These are phyloP conservation scores for Fusarium mexicanum DNA, from an alignment of 2,329 filamentous ascomycete genomes.

Conservation along the genomic window DNA sequence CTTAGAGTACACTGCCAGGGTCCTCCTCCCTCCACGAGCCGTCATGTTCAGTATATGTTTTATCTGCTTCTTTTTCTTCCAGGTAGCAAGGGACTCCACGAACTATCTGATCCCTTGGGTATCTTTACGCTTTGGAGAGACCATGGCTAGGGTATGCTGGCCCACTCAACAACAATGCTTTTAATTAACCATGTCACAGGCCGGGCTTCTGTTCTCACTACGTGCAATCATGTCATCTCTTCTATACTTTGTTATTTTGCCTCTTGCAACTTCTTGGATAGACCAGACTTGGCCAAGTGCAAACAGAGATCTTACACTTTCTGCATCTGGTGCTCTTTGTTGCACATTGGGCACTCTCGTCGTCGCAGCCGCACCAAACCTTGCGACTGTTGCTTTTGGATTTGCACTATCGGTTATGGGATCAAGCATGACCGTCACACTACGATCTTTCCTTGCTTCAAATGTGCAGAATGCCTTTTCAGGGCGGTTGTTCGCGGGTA, in stretches of 20 bases:
- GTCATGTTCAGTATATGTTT: background rate
- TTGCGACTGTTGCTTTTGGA: background rate
- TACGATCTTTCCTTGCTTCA: background rate
- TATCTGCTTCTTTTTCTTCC: constrained; percentile 1
- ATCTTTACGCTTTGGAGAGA: background rate
- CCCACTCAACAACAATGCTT: rapidly evolving
- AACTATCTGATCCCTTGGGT: background rate
- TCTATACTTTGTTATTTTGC: background rate
- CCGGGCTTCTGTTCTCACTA: background rate
- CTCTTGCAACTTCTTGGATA: background rate
- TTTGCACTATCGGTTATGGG: background rate
- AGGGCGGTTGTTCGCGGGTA: background rate
- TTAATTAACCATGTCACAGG: background rate
- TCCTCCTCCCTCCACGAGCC: background rate
- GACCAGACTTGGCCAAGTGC: background rate
- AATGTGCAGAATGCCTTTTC: background rate
- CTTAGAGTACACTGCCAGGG: no score
- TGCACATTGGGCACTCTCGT: background rate
- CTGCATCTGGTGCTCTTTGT: background rate
- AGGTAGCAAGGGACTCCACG: background rate
- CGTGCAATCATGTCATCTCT: background rate
- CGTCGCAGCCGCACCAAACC: background rate
- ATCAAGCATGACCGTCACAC: background rate
- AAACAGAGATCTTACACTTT: background rate
- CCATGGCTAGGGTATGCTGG: background rate